Evolutionary conservation across 805 yeast species (phyloP), one percentile per base, ranked within the genome.

Genomic region (Kluyveromyces aestuarii): DNA sequence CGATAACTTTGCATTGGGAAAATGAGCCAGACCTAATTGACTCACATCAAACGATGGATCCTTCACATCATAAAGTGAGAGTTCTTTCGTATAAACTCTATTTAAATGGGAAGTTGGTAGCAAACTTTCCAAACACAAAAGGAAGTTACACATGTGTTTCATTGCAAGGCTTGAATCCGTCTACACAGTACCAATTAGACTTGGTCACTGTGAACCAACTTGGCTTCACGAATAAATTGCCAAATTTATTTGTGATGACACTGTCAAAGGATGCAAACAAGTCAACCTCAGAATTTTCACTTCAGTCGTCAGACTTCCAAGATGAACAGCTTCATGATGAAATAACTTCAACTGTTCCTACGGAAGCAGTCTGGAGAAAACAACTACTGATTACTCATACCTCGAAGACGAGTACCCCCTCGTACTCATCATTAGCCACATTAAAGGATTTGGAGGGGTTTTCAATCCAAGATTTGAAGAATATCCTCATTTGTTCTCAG

Each of bases 1-100:
- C 66, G 1, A 56, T 65, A 8, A 60, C 67, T 2, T 49, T 65
- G 13, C 67, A 64, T 52, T 65, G 69, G 69, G 69, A 65, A 48
- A 65, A 65, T 48, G 66, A 64, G 46, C 59, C 60, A 6, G 49
- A 44, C 14, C 52, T 56, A 2, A 11, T 35, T 14, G 46, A 48
- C 9, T 30, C 47, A 43, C 35, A 25, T 25, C 10, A 49, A 27
- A 48, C 52, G 18, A 61, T 64, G 9, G 45, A 43, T 11, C 27
- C 6, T 17, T 59, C 67, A 8, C 65, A 60, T 48, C 45, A 43
- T 19, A 33, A 27, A 25, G 35, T 33, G 17, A 30, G 36, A 43
- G 45, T 43, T 17, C 39, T 43, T 17, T 43, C 45, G 25, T 65
- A 58, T 49, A 30, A 63, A 10, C 47, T 65, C 38, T 65, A 62